Percentiles rank a stretch among this genome's conserved stretches.
phyloP scores from a whole-genome alignment of 2,329 filamentous ascomycete genomes.

The Paecilomyces dactylethromorphus region DNA sequence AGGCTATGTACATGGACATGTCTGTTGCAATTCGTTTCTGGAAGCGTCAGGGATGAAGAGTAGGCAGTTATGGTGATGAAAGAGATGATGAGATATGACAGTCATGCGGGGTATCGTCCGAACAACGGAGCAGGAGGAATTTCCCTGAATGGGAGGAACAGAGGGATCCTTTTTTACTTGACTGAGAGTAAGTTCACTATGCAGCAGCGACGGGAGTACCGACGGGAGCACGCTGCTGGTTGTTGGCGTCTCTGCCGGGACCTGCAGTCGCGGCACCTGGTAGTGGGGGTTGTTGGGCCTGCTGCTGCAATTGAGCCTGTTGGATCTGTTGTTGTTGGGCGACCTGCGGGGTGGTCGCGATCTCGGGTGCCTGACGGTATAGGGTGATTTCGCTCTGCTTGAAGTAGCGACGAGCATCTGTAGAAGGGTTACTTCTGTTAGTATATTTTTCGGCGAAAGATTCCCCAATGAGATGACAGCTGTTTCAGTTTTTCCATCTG shows the following conservation, averaged over 20 bases:
- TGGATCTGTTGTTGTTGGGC: conserved; percentile 35
- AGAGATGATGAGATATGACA: conserved; percentile 4
- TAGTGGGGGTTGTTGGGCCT: conserved; percentile 27
- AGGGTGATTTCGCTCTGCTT: conserved; percentile 99
- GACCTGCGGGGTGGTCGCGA: conserved; percentile 33
- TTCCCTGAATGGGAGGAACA: conserved; percentile 2
- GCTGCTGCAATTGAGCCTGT: conserved; percentile 19
- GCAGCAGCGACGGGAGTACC: not conserved
- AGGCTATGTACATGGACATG: not conserved
- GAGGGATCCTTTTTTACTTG: not conserved
- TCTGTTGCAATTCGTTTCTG: not conserved
- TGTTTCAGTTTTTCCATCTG: not conserved
- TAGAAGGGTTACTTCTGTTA: conserved; percentile 10
- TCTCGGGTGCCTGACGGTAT: conserved; percentile 64
- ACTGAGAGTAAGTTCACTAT: conserved; percentile 4
- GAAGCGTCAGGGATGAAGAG: not conserved
- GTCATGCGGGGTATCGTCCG: conserved; percentile 10
- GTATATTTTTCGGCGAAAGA: conserved; percentile 6
- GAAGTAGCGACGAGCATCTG: conserved; percentile 94
- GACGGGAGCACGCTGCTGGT: not conserved
- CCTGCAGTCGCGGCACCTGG: conserved; percentile 30
- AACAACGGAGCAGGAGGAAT: conserved; percentile 5
- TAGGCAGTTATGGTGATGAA: not conserved
- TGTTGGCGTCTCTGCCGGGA: conserved; percentile 17
- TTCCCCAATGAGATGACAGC: not conserved